These are phyloP conservation scores for Fomitopsis pulvina DNA, from an alignment of 768 basidiomycete genomes.

Conservation along the genomic window DNA sequence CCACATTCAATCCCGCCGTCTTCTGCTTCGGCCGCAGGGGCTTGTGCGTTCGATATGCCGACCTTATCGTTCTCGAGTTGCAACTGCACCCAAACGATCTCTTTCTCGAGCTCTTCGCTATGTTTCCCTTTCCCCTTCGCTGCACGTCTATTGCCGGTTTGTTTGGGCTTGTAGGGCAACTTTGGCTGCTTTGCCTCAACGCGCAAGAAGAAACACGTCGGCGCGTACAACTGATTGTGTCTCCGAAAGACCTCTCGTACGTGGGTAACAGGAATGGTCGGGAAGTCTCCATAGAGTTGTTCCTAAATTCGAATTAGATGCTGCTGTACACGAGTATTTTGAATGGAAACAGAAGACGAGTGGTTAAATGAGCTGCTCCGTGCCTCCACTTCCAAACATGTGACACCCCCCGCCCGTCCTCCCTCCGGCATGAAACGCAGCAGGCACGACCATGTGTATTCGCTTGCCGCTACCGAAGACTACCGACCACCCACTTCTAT, in stretches of 20 bases:
- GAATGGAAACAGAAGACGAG: too few relatives aligned
- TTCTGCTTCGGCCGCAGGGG: slow-evolving; percentile 23
- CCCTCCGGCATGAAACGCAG: too few relatives aligned
- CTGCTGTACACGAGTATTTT: too few relatives aligned
- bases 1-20: slow-evolving; percentile 74
- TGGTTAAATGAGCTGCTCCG: too few relatives aligned
- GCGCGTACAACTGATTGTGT: slow-evolving; percentile 52
- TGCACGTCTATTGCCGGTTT: slow-evolving; percentile 24
- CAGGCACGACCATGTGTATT: too few relatives aligned
- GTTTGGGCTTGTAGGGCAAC: slow-evolving; percentile 31
- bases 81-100: slow-evolving; percentile 39
- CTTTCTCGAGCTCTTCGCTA: slow-evolving; percentile 34
- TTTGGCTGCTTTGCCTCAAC: slow-evolving; percentile 28
- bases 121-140: slow-evolving; percentile 35
- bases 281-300: slow-evolving; percentile 51
- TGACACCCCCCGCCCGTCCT: too few relatives aligned
- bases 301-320: slow-evolving; percentile 27
- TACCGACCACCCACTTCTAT: too few relatives aligned
- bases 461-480: too few relatives aligned
- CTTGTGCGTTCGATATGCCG: neutral
- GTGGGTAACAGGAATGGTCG: slow-evolving; percentile 47
- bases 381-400: too few relatives aligned
- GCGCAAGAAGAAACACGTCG: slow-evolving; percentile 49
- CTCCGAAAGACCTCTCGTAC: slow-evolving; percentile 37
- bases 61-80: slow-evolving; percentile 25